Percentiles rank a stretch among this genome's conserved stretches.
phyloP scores from a whole-genome alignment of 1,284 basidiomycete species.

The Rhodotorula sp. region DNA sequence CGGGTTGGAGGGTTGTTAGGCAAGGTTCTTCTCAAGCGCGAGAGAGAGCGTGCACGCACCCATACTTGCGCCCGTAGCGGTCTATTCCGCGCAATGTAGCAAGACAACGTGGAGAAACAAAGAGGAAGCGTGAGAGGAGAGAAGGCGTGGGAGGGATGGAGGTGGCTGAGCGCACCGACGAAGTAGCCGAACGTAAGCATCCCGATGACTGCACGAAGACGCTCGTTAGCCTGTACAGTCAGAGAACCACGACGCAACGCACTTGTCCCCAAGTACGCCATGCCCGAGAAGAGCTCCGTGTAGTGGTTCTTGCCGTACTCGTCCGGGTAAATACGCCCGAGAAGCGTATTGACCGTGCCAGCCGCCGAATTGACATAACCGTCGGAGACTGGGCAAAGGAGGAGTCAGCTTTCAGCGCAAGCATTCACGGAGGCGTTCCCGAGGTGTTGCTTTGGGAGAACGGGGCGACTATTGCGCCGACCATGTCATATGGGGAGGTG shows the following conservation, averaged over 20 bases:
- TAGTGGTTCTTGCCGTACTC: constrained; percentile 25
- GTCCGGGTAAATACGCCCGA: not conserved
- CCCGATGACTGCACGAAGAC: constrained; percentile 55
- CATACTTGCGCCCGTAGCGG: constrained; percentile 63
- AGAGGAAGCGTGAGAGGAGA: too few species aligned
- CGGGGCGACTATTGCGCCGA: too few species aligned
- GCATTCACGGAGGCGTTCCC: too few species aligned
- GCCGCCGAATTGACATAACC: constrained; percentile 55
- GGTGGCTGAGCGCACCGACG: constrained; percentile 56
- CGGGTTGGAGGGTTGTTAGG: too few species aligned
- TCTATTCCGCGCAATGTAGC: too few species aligned
- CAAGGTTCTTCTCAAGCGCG: too few species aligned
- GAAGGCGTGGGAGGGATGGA: not conserved
- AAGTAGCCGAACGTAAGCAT: constrained; percentile 60
- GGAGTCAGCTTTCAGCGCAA: too few species aligned
- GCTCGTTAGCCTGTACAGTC: too few species aligned
- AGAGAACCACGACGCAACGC: not conserved
- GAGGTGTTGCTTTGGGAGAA: too few species aligned
- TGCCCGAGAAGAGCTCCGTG: constrained; percentile 48
- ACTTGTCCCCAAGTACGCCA: constrained; percentile 74
- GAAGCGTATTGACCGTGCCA: not conserved
- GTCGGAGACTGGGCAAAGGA: constrained; percentile 64
- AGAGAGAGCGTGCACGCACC: not conserved
- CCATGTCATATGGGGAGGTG: too few species aligned
- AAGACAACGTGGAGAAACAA: too few species aligned